A percentile compares a stretch with the other conserved stretches of the same genome.
These are phyloP conservation scores for Aspergillus thermomutatus DNA, from an alignment of 2,329 filamentous ascomycete species.

Conservation along the genomic window DNA sequence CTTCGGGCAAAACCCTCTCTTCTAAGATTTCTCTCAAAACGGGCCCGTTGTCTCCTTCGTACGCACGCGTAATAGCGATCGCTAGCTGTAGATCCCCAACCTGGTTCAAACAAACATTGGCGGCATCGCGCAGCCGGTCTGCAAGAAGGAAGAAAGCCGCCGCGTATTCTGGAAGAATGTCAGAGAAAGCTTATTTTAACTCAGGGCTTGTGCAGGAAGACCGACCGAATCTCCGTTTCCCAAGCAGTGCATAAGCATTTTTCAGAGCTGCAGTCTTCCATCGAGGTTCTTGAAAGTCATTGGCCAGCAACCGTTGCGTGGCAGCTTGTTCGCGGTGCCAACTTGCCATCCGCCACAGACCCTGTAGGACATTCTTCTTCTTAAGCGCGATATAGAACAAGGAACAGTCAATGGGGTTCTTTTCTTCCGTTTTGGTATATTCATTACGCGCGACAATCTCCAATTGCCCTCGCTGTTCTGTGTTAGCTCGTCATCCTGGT, in stretches of 20 bases:
- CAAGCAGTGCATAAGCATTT: conserved; percentile 92
- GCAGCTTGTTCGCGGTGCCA: conserved; percentile 83
- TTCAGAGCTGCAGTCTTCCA: conserved; percentile 90
- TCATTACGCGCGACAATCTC: conserved; percentile 90
- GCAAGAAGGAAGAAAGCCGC: conserved; percentile 94
- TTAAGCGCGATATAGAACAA: conserved; percentile 85
- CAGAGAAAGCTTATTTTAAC: conserved; percentile 5
- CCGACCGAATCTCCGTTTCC: conserved; percentile 79
- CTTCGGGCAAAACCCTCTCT: conserved; percentile 73
- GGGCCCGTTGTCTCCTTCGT: conserved; percentile 78
- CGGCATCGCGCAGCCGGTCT: conserved; percentile 77
- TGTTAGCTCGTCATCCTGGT: conserved; percentile 8
- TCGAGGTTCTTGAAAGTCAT: conserved; percentile 82
- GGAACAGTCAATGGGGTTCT: conserved; percentile 86
- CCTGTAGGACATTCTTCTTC: conserved; percentile 87
- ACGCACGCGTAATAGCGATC: conserved; percentile 80
- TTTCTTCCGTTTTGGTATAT: conserved; percentile 82
- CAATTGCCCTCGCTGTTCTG: conserved; percentile 66
- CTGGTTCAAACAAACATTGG: conserved; percentile 81
- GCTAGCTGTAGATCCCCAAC: conserved; percentile 86
- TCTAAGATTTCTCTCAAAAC: conserved; percentile 71
- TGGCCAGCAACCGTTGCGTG: conserved; percentile 76
- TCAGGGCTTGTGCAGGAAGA: background rate
- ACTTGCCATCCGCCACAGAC: conserved; percentile 89
- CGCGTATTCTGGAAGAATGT: conserved; percentile 68